Base-by-base conservation (phyloP, 345 rosid species). In the Eucalyptus globulus region DNA sequence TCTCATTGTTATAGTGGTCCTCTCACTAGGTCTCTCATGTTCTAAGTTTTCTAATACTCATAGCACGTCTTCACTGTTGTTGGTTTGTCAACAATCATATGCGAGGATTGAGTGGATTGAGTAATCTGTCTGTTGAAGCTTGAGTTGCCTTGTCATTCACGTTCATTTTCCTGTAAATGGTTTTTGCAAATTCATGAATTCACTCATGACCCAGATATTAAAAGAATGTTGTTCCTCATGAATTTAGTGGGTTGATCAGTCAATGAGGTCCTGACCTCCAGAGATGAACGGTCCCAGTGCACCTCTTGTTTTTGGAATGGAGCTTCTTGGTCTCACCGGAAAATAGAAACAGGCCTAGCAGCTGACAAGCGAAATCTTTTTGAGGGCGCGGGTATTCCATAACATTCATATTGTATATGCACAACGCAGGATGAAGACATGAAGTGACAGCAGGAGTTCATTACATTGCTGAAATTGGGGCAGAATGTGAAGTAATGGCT, bases 1-100 rank as follows among this genome's bases (percentile, higher is more conserved):
- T 11, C n/a, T 58, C 14, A 26, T 58, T 26, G 65, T 58, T 24
- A 58, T 26, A 0, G 29, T 1, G n/a, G 65, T 26, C 8, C 29
- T 24, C 65, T 24, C 65, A 5, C 14, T 58, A 26, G 65, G 0
- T 58, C n/a, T 26, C 0, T 58, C 65, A 26, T 3, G n/a, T 26
- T 58, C n/a, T n/a, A n/a, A n/a, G n/a, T 24, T 58, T 58, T 11
- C n/a, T 3, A 0, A 5, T 58, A 24, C n/a, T 58, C 65, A 58
- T 11, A 58, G 0, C 14, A 11, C 7, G 14, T 26, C 65, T 58
- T 26, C 29, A 24, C 65, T 24, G 0, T 58, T 58, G 65, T 58
- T 11, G 0, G 29, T 58, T 24, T 0, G 15, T 58, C 65, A 58
- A 58, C 0, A 58, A 11, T 0, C 0, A 24, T 1, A 11, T 26